phyloP scores from a whole-genome alignment of 495 filamentous ascomycete species.

The Tuber indicum region DNA sequence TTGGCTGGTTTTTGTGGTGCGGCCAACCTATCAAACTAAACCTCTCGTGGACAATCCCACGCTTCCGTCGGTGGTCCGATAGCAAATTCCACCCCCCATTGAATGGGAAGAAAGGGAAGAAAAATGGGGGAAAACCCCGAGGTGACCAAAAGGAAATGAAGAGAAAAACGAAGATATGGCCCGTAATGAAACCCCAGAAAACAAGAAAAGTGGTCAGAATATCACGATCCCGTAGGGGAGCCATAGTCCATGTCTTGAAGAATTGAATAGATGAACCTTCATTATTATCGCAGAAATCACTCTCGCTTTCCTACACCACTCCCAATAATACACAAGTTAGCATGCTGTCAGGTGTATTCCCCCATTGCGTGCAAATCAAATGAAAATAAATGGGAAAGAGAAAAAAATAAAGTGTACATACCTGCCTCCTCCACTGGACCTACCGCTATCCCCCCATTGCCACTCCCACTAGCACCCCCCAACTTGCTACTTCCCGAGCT shows the following conservation, averaged over 20 bases:
- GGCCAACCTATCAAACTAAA: not conserved
- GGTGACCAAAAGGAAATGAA: not conserved
- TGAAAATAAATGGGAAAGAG: not conserved
- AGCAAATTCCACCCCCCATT: not conserved
- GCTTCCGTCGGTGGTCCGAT: not conserved
- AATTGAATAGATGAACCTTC: not conserved
- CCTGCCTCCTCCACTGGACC: constrained; percentile 10
- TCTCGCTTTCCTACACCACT: not conserved
- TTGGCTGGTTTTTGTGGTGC: not conserved
- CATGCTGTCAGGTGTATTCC: not conserved
- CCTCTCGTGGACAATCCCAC: not conserved
- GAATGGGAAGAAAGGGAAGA: not conserved
- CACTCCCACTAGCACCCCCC: not conserved
- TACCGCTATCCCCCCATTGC: not conserved
- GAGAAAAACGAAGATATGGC: not conserved
- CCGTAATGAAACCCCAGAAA: not conserved
- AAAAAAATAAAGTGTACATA: constrained; percentile 1
- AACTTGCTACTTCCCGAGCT: not conserved
- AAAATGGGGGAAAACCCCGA: not conserved
- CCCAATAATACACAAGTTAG: constrained; percentile 1
- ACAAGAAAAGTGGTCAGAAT: not conserved
- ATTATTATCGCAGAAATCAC: not conserved
- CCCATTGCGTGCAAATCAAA: not conserved
- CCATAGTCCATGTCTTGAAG: not conserved
- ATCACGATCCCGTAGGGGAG: not conserved